Base-by-base conservation (phyloP, 139 green algal genomes). In the Desmodesmus armatus region DNA sequence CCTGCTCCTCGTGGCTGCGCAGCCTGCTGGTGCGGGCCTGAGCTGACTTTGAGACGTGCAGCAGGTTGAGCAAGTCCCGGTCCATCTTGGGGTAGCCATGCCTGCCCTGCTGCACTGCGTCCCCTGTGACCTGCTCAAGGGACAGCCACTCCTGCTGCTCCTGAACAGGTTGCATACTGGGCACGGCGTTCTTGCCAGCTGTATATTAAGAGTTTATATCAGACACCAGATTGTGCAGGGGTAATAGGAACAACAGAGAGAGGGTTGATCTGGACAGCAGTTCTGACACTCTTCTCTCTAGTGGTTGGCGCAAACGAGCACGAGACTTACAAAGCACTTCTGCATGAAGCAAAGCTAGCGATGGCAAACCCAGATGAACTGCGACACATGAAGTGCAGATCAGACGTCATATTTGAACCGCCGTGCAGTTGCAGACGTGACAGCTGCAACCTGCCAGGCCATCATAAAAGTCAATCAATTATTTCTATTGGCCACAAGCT, bases 41-140 rank as follows among this genome's bases (percentile, higher is more conserved):
- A 70, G 97, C 86, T 15, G 88, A 87, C 49, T 94, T 85, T 2
- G 91, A 92, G 70, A 94, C 92, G 77, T 93, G 88, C 69, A 96
- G 92, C 13, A 98, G 90, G 79, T 96, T 93, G 13, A 84, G 78
- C 33, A 97, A 77, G 83, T 93, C 95, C 11, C 95, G 87, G 80
- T 96, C 88, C 43, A 98, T 92, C 7, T 88, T 88, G 0, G 95
- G 95, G 37, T 97, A 93, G 44, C 88, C 89, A 39, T 93, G 86
- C 40, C 87, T 90, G 73, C 97, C 91, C 93, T 92, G 85, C 2
- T 87, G 76, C 15, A 94, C 89, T 43, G 96, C 80, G 78, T 95
- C 90, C 53, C 93, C 78, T 21, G 88, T 94, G 47, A 92, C 87
- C 37, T 94, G 78, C 78, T 97, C 66, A 74, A 97, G 85, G 23